Conservation (phyloP, 805 yeast species). For the Saccharomycopsis sp. region DNA sequence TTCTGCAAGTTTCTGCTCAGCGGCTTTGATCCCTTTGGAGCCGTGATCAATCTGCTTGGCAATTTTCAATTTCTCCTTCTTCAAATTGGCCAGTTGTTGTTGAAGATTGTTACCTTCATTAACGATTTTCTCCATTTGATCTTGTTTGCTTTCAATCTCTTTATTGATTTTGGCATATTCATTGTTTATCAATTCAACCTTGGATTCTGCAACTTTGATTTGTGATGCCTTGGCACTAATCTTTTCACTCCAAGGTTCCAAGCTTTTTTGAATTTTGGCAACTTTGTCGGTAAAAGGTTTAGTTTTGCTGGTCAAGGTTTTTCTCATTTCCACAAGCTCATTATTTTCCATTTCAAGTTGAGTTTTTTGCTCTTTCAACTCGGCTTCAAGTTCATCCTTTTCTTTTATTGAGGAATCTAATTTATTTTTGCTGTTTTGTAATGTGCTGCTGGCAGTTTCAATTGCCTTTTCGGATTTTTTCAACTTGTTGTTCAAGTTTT, state of each 20-base stretch:
- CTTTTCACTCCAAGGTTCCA: conserved; percentile 78
- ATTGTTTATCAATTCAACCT: conserved; percentile 48
- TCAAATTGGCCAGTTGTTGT: conserved; percentile 35
- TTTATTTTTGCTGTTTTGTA: conserved; percentile 38
- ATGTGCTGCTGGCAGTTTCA: conserved; percentile 36
- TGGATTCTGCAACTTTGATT: conserved; percentile 54
- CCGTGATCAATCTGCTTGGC: conserved; percentile 51
- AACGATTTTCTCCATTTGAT: conserved; percentile 37
- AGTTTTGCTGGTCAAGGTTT: conserved; percentile 66
- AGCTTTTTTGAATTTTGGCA: conserved; percentile 47
- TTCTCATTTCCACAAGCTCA: conserved; percentile 53
- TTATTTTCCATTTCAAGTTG: conserved; percentile 45
- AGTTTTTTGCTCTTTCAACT: conserved; percentile 31
- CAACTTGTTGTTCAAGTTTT: conserved; percentile 50
- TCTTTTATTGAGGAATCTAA: conserved; percentile 38
- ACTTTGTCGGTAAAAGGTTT: conserved; percentile 57
- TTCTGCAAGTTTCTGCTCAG: conserved; percentile 39
- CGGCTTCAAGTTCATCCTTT: conserved; percentile 34
- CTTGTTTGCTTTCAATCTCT: conserved; percentile 38
- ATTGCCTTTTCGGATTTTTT: conserved; percentile 51
- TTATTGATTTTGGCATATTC: conserved; percentile 35
- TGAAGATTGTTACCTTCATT: conserved; percentile 43
- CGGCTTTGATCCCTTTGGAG: conserved; percentile 43
- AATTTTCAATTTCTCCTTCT: conserved; percentile 41
- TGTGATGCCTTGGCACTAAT: conserved; percentile 55